Percentiles rank a stretch among this genome's conserved stretches.
phyloP scores from a whole-genome alignment of 2,329 filamentous ascomycete genomes.

The Pseudogymnoascus destructans region DNA sequence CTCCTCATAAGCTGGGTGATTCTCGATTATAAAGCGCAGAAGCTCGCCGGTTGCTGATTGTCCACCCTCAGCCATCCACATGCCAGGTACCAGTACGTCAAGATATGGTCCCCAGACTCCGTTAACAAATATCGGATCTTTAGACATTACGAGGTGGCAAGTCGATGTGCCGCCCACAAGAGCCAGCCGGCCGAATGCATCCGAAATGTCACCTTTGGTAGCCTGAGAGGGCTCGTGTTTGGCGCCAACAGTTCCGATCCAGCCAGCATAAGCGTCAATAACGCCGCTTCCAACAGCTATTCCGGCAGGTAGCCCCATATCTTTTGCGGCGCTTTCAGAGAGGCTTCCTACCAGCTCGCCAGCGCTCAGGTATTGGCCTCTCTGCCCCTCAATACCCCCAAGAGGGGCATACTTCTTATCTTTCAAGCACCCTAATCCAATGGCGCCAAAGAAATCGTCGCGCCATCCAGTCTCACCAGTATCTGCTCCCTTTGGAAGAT shows the following conservation, averaged over 20 bases:
- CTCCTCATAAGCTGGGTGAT: slow-evolving; percentile 78
- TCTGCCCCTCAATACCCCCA: slow-evolving; percentile 90
- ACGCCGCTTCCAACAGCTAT: slow-evolving; percentile 93
- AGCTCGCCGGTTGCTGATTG: slow-evolving; percentile 94
- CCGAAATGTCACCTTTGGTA: slow-evolving; percentile 69
- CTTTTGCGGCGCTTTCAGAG: slow-evolving; percentile 66
- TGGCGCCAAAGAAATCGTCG: slow-evolving; percentile 76
- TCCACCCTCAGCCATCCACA: slow-evolving; percentile 95
- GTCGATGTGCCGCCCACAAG: slow-evolving; percentile 95
- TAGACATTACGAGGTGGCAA: slow-evolving; percentile 92
- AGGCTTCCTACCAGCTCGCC: slow-evolving; percentile 81
- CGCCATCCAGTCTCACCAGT: slow-evolving; percentile 98
- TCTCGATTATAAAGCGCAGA: slow-evolving; percentile 86
- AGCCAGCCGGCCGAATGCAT: slow-evolving; percentile 84
- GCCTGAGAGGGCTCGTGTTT: slow-evolving; percentile 60
- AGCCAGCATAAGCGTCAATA: slow-evolving; percentile 96
- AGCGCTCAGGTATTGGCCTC: slow-evolving; percentile 79
- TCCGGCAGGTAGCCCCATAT: slow-evolving; percentile 73
- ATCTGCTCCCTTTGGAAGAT: slow-evolving; percentile 90
- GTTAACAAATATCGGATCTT: slow-evolving; percentile 80
- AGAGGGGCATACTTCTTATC: slow-evolving; percentile 85
- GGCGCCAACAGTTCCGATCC: slow-evolving; percentile 97
- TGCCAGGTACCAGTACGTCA: slow-evolving; percentile 80
- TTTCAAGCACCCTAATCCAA: slow-evolving; percentile 73
- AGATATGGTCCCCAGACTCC: slow-evolving; percentile 97